phyloP scores from a whole-genome alignment of 148 eudicot genomes.

The Rhododendron williamsianum region DNA sequence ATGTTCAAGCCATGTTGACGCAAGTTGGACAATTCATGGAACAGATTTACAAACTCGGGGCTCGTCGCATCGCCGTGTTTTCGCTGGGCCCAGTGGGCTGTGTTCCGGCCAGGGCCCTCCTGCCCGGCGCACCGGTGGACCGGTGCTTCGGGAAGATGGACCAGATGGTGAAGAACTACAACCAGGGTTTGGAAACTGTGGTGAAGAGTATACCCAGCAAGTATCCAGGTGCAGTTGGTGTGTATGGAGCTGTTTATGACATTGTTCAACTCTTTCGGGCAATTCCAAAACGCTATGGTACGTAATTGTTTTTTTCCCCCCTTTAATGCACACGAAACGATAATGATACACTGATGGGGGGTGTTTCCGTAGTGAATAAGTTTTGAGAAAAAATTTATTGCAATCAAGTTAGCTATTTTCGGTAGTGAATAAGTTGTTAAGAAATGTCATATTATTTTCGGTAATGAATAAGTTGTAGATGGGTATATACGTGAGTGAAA shows the following conservation, averaged over 20 bases:
- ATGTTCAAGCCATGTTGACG: constrained; percentile 33
- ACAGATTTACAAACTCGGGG: constrained; percentile 37
- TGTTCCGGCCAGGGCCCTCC: constrained; percentile 45
- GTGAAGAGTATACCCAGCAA: constrained; percentile 21
- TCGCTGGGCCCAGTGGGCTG: constrained; percentile 54
- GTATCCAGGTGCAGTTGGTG: constrained; percentile 39
- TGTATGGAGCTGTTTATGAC: constrained; percentile 37
- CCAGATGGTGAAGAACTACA: constrained; percentile 39
- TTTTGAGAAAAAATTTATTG: too few species aligned
- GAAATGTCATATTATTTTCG: too few species aligned
- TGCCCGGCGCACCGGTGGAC: constrained; percentile 37
- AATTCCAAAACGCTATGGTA: constrained; percentile 36
- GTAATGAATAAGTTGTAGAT: too few species aligned
- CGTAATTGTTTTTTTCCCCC: not conserved
- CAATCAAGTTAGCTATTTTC: too few species aligned
- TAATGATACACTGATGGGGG: too few species aligned
- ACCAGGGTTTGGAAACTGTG: constrained; percentile 35
- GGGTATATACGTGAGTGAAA: too few species aligned
- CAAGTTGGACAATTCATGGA: constrained; percentile 22
- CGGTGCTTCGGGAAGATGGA: constrained; percentile 52
- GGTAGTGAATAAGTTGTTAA: too few species aligned
- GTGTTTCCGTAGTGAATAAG: too few species aligned
- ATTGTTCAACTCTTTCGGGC: constrained; percentile 35
- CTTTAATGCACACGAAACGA: too few species aligned
- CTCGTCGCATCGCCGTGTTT: constrained; percentile 40